Conservation (phyloP, 1,284 basidiomycete genomes). For the Kalmanozyma brasiliensis region DNA sequence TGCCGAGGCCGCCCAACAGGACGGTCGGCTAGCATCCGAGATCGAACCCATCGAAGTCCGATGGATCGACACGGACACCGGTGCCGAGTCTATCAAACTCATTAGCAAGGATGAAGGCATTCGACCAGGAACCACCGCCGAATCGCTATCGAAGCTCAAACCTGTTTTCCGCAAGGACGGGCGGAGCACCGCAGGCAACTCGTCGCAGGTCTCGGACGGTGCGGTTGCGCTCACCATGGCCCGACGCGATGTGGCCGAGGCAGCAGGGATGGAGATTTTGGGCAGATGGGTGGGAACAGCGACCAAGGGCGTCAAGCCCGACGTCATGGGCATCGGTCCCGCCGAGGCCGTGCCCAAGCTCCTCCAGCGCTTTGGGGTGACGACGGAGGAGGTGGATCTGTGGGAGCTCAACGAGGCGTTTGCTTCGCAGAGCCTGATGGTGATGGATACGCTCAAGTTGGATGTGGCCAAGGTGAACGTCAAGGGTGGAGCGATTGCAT, state of each 20-base stretch:
- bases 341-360: conserved; percentile 61
- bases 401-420: conserved; percentile 67
- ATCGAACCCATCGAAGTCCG: conserved; percentile 63
- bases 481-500: conserved; percentile 66
- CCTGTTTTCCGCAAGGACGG: conserved; percentile 60
- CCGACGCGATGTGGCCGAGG: conserved; percentile 58
- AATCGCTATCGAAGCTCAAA: conserved; percentile 59
- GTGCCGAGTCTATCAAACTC: conserved; percentile 55
- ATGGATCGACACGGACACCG: conserved; percentile 54
- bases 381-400: conserved; percentile 59
- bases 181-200: conserved; percentile 62
- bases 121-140: conserved; percentile 49
- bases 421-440: conserved; percentile 64
- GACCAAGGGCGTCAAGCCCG: conserved; percentile 63
- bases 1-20: conserved; percentile 57
- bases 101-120: conserved; percentile 66
- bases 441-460: conserved; percentile 58
- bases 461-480: conserved; percentile 58
- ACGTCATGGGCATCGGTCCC: conserved; percentile 65
- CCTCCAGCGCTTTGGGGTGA: conserved; percentile 56
- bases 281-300: conserved; percentile 61
- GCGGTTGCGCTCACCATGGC: conserved; percentile 63
- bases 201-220: conserved; percentile 64
- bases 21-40: conserved; percentile 56
- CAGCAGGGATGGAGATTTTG: conserved; percentile 61